These are phyloP conservation scores for Metarhizium robertsii DNA, from an alignment of 2,329 filamentous ascomycete species.

Conservation along the genomic window DNA sequence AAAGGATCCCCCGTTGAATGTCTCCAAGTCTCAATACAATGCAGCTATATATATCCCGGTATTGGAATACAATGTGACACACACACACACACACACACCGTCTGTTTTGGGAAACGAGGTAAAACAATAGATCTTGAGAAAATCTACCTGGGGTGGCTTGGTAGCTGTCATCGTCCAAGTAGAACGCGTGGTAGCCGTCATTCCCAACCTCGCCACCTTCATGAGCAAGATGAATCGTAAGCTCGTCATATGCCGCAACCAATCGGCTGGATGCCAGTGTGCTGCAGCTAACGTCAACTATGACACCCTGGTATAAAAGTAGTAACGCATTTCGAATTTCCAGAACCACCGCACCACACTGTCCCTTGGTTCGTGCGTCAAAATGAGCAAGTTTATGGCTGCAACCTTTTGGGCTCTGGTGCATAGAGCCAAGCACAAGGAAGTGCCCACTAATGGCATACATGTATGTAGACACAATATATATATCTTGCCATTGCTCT, in stretches of 20 bases:
- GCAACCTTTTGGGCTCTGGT: not conserved
- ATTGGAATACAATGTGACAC: too few relatives aligned
- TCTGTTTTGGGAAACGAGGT: too few relatives aligned
- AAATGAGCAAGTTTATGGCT: conserved; percentile 24
- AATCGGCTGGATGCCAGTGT: not conserved
- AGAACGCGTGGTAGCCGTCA: not conserved
- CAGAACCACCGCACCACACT: not conserved
- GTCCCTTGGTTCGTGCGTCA: conserved; percentile 9
- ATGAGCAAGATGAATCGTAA: not conserved
- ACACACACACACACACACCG: too few relatives aligned
- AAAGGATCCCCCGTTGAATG: too few relatives aligned
- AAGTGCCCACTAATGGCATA: conserved; percentile 2
- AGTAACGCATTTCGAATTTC: not conserved
- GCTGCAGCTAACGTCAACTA: not conserved
- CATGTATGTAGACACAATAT: conserved; percentile 2
- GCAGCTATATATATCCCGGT: too few relatives aligned
- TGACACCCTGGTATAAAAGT: not conserved
- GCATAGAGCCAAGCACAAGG: not conserved
- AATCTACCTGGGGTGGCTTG: too few relatives aligned
- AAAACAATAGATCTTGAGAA: too few relatives aligned
- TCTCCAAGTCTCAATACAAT: too few relatives aligned
- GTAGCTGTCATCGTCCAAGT: too few relatives aligned
- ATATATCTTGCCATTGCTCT: not conserved
- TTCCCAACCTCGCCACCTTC: not conserved
- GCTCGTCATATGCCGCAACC: not conserved